Percentiles rank a stretch among this genome's conserved stretches.
phyloP scores from a whole-genome alignment of 345 rosid species.

The Salix udensis region DNA sequence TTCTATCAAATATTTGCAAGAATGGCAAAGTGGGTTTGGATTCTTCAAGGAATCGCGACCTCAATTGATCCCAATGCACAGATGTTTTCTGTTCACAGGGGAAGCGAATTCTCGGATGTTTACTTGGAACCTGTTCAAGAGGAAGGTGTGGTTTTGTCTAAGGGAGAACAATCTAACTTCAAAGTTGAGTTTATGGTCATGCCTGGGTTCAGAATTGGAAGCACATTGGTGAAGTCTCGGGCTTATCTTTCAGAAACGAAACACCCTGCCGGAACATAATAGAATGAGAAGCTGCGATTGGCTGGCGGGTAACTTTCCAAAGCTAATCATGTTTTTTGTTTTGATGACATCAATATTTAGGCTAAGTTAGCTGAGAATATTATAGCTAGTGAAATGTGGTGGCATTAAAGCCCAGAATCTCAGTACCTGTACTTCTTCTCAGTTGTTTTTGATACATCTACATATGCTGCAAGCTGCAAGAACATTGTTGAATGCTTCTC shows the following conservation, averaged over 20 bases:
- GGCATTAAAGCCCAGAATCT: slow-evolving; percentile 1
- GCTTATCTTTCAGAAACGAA: slow-evolving; percentile 46
- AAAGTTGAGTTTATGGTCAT: slow-evolving; percentile 56
- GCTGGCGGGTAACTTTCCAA: not conserved
- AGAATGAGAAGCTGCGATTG: not conserved
- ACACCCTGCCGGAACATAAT: not conserved
- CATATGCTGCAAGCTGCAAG: slow-evolving; percentile 6
- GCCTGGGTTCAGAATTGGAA: slow-evolving; percentile 57
- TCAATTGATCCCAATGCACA: slow-evolving; percentile 44
- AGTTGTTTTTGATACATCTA: not conserved
- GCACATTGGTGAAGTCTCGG: slow-evolving; percentile 34
- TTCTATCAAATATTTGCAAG: slow-evolving; percentile 52
- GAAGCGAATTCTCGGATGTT: slow-evolving; percentile 42
- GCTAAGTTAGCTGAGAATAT: slow-evolving; percentile 6
- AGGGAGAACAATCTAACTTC: slow-evolving; percentile 12
- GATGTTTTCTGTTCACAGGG: slow-evolving; percentile 42
- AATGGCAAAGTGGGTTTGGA: slow-evolving; percentile 66
- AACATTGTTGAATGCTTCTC: slow-evolving; percentile 5
- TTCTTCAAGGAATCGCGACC: slow-evolving; percentile 43
- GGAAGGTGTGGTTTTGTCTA: not conserved
- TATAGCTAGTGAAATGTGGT: not conserved
- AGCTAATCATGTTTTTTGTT: slow-evolving; percentile 4
- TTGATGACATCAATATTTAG: slow-evolving; percentile 3
- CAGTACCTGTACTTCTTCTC: slow-evolving; percentile 1
- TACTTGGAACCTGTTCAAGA: slow-evolving; percentile 45